Evolutionary conservation across 2,329 filamentous ascomycete genomes (phyloP).

Genomic region (Neodidymelliopsis sp.): DNA sequence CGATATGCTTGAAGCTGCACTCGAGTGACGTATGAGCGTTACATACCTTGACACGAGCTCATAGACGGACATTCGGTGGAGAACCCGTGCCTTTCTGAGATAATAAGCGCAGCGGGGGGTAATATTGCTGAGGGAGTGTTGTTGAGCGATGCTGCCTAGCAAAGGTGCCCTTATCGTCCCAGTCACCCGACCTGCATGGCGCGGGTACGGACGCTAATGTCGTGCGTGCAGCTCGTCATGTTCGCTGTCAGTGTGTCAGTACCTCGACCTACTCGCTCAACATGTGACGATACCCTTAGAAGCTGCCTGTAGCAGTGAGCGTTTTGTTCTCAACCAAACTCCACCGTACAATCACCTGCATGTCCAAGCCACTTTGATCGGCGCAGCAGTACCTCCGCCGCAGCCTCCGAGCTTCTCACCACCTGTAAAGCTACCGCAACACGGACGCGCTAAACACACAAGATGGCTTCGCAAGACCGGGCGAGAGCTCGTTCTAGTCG

Average conservation of each 20-base stretch:
- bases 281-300: constrained; percentile 40
- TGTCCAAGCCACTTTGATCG: constrained; percentile 21
- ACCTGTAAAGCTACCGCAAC: constrained; percentile 9
- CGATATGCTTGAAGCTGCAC: constrained; percentile 18
- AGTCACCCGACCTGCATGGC: constrained; percentile 13
- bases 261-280: constrained; percentile 37
- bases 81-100: not conserved
- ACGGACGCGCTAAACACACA: constrained; percentile 23
- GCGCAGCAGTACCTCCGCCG: constrained; percentile 20
- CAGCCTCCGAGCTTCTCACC: constrained; percentile 18
- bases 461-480: constrained; percentile 47
- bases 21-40: constrained; percentile 21
- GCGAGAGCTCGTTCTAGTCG: constrained; percentile 36
- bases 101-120: constrained; percentile 7
- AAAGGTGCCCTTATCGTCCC: constrained; percentile 14
- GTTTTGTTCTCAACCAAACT: constrained; percentile 13
- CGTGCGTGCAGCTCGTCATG: constrained; percentile 23
- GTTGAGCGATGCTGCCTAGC: constrained; percentile 22
- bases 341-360: constrained; percentile 1
- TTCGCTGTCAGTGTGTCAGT: constrained; percentile 40
- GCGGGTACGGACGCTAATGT: constrained; percentile 24
- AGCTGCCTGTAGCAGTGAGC: constrained; percentile 43
- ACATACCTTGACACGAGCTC: not conserved
- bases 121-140: constrained; percentile 12
- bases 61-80: constrained; percentile 4